Conservation (phyloP, 2,329 filamentous ascomycete species). For the Fusarium nygamai region DNA sequence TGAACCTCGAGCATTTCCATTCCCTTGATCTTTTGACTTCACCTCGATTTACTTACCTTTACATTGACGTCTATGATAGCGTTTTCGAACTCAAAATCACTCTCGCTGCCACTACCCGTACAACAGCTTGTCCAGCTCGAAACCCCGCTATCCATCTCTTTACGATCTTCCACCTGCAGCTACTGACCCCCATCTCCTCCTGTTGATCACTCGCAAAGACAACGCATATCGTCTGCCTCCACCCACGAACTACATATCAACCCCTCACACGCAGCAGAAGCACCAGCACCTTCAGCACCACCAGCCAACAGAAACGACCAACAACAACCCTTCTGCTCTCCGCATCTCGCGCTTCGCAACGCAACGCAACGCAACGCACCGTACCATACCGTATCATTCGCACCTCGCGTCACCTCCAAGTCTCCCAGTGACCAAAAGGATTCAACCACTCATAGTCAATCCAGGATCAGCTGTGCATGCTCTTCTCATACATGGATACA, state of each 20-base stretch:
- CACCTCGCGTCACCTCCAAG: slow-evolving; percentile 4
- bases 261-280: slow-evolving; percentile 29
- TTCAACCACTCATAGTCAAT: not conserved
- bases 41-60: slow-evolving; percentile 1
- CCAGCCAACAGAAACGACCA: not conserved
- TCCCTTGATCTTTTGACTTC: not conserved
- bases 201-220: slow-evolving; percentile 35
- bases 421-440: slow-evolving; percentile 14
- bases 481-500: not conserved
- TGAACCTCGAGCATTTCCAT: not conserved
- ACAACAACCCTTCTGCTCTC: slow-evolving; percentile 5
- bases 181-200: slow-evolving; percentile 30
- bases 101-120: not conserved
- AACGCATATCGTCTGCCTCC: slow-evolving; percentile 35
- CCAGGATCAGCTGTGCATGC: slow-evolving; percentile 13
- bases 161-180: slow-evolving; percentile 18
- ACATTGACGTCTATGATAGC: slow-evolving; percentile 2
- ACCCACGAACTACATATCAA: slow-evolving; percentile 29
- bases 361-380: slow-evolving; percentile 1
- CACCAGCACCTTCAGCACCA: not conserved
- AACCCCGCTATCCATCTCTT: not conserved
- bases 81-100: slow-evolving; percentile 3
- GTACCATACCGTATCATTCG: not conserved
- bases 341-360: slow-evolving; percentile 32
- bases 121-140: slow-evolving; percentile 12